Base-by-base conservation (phyloP, 768 basidiomycete genomes). In the Stropharia rugosoannulata region DNA sequence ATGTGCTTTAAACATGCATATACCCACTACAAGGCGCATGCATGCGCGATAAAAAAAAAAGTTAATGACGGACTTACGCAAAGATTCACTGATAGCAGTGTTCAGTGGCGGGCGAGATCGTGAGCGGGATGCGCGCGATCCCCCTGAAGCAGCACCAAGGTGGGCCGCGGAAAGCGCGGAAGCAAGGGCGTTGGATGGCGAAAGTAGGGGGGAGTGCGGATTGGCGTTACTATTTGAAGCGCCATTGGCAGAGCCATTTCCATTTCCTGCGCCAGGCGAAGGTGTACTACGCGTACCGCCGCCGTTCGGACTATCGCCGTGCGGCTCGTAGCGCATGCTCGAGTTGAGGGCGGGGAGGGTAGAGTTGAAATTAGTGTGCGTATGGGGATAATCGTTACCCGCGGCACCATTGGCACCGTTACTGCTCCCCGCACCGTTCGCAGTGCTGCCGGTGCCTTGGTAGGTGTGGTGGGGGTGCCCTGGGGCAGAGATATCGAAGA, bases 311-410 rank as follows among this genome's bases (percentile, higher is more conserved):
- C 35, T 25, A 12, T 73, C 73, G 1, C 76, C 73, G 51, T 76
- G 74, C 15, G 76, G 77, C 29, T 81, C 78, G 54, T 77, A 84
- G 15, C 80, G 76, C 59, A 84, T 73, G 51, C 74, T 73, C 18
- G 80, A 79, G 64, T 78, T 80, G 56, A 83, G 73, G 1, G 82
- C 76, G 2, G 80, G 78, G 12, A 80, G 68, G 2, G 82, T 75
- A 51, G 77, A 71, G 69, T 78, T 80, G 68, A 81, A 81, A 22
- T 56, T 37, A 4, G 46, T 22, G 35, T 47, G 54, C 38, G 47
- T 41, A 44, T 54, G 42, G 54, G 45, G 27, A 45, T 49, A 38
- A 36, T 51, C 18, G 22, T 35, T 18, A 15, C 51, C 19, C n/a
- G 50, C 15, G 16, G 13, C 45, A 49, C 12, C 38, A 45, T 11